phyloP scores from a whole-genome alignment of 495 filamentous ascomycete genomes.

The Xylaria nigripes region DNA sequence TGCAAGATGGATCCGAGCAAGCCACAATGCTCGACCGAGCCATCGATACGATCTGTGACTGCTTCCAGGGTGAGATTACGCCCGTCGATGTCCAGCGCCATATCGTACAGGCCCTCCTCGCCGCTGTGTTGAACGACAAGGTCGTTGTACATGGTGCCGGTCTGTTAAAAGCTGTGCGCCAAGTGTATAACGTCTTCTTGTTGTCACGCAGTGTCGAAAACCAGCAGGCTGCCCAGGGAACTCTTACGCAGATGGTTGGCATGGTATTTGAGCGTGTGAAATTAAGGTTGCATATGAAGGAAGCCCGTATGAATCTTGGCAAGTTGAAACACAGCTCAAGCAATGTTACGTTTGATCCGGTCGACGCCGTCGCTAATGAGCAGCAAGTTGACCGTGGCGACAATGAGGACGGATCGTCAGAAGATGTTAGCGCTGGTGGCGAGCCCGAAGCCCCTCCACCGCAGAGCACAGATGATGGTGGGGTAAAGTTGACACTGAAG shows the following conservation, averaged over 20 bases:
- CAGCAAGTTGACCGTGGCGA: constrained; percentile 23
- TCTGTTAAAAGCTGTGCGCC: constrained; percentile 92
- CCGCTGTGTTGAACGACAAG: constrained; percentile 95
- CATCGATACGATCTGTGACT: constrained; percentile 99
- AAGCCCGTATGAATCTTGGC: constrained; percentile 50
- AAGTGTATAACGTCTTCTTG: constrained; percentile 98
- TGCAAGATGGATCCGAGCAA: constrained; percentile 44
- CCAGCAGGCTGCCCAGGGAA: constrained; percentile 93
- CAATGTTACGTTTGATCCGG: constrained; percentile 37
- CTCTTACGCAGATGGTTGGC: constrained; percentile 95
- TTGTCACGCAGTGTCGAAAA: constrained; percentile 84
- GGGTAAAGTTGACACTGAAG: constrained; percentile 83
- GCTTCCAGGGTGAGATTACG: constrained; percentile 93
- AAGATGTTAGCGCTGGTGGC: constrained; percentile 40
- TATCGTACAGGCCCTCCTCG: constrained; percentile 93
- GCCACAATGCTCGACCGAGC: constrained; percentile 80
- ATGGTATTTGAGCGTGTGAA: constrained; percentile 96
- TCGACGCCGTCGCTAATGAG: constrained; percentile 31
- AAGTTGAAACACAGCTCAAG: constrained; percentile 41
- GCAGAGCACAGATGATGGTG: constrained; percentile 44
- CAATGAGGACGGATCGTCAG: constrained; percentile 18
- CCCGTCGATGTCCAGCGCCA: constrained; percentile 86
- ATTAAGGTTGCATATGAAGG: constrained; percentile 77
- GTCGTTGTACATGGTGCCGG: constrained; percentile 97
- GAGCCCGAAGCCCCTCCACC: constrained; percentile 45